Evolutionary conservation across 225 moss, liverwort and hornwort genomes (phyloP), one percentile per base, ranked within the genome.

Genomic region (Rhytidiadelphus loreus): DNA sequence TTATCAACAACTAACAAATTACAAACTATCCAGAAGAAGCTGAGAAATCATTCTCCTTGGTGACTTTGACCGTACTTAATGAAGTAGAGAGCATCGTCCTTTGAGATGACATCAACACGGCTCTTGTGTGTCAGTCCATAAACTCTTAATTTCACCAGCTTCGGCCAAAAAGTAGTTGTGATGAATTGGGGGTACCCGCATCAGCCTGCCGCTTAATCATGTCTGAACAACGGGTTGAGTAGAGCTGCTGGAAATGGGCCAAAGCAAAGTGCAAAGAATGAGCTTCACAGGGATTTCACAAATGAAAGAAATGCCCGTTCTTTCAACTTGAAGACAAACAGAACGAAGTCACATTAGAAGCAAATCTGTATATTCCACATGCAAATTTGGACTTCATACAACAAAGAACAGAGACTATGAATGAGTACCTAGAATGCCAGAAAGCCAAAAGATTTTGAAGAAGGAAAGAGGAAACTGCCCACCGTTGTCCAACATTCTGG

Each of bases 201-300:
- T 95, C 95, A 77, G 93, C 97, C 86, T 96, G 97, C 88, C 95
- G 91, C 90, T 97, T 95, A 72, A 95, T 95, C 95, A 95, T 97
- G 69, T 94, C 90, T 91, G 70, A 50, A 56, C 66, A 85, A 74
- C 46, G 82, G 80, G 79, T 88, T 15, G 84, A 88, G 83, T 66
- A 89, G 53, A 83, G 46, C 94, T 95, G 75, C 83, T 83, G 33
- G 83, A 83, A 39, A 65, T 43, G 74, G 32, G 52, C 16, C 52
- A 59, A 57, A 78, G 25, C 15, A 3, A 80, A 73, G 28, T 29
- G 59, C 59, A 30, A 80, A 29, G 58, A 80, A 52, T 74, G 56
- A 65, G 32, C 15, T 83, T 82, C 55, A 30, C 77, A 84, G n/a
- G 52, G 28, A 77, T 35, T 53, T 44, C 15, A 77, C 35, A 48